phyloP scores from a whole-genome alignment of 2,329 filamentous ascomycete species.

The Sordariomycetes sp. region DNA sequence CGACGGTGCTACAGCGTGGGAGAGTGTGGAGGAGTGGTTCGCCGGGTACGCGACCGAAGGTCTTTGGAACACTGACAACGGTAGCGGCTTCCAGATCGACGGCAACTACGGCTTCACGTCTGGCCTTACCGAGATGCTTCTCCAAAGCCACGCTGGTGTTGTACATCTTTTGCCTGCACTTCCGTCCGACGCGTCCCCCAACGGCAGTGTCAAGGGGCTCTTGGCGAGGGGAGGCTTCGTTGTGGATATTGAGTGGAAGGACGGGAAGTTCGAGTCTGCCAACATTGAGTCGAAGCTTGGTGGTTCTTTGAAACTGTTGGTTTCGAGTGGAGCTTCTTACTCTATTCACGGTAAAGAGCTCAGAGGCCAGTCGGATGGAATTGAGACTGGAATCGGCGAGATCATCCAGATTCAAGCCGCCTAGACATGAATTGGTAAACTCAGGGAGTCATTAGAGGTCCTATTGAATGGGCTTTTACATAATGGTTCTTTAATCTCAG shows the following conservation, averaged over 20 bases:
- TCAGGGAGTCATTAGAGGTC: no score
- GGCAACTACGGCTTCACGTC: slow-evolving; percentile 30
- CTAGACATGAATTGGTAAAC: no score
- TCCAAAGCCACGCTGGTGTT: slow-evolving; percentile 23
- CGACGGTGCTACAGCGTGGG: slow-evolving; percentile 4
- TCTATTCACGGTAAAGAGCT: no score
- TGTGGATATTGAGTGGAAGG: slow-evolving; percentile 15
- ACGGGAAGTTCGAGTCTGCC: no score
- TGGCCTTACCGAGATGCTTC: slow-evolving; percentile 32
- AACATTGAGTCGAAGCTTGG: no score
- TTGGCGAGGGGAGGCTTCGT: slow-evolving; percentile 10
- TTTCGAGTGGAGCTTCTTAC: background rate
- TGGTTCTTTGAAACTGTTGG: background rate
- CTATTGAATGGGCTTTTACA: no score
- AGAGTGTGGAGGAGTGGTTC: background rate
- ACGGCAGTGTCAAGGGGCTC: slow-evolving; percentile 11
- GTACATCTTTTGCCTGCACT: slow-evolving; percentile 3
- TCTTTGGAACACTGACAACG: slow-evolving; percentile 6
- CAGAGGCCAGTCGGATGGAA: no score
- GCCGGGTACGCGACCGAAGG: slow-evolving; percentile 14
- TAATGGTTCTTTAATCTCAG: no score
- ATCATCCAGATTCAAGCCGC: no score
- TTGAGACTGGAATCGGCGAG: no score
- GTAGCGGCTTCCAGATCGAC: slow-evolving; percentile 13
- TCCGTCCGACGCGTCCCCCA: slow-evolving; percentile 5